Percentiles rank a stretch among this genome's conserved stretches.
phyloP scores from a whole-genome alignment of 441 rosid species.

The Populus trichocarpa region DNA sequence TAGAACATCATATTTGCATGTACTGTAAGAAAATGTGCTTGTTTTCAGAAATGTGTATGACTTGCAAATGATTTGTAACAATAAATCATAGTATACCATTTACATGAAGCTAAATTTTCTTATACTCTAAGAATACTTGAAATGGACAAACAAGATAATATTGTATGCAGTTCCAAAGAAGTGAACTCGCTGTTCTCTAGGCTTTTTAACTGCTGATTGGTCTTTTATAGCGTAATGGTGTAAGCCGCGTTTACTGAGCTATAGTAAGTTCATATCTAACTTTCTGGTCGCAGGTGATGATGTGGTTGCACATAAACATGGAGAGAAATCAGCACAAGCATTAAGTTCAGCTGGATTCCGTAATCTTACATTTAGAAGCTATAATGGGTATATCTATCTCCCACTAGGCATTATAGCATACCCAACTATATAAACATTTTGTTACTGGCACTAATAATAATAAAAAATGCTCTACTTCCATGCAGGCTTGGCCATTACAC shows the following conservation, averaged over 20 bases:
- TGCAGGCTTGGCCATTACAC: slow-evolving; percentile 68
- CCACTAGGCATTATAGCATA: neutral
- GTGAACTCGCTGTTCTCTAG: neutral
- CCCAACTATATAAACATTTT: neutral
- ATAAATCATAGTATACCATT: neutral
- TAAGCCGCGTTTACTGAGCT: neutral
- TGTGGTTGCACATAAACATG: slow-evolving; percentile 52
- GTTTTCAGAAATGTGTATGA: neutral
- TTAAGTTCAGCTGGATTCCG: slow-evolving; percentile 46
- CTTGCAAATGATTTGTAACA: neutral
- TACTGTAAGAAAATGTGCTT: neutral
- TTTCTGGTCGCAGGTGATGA: slow-evolving; percentile 47
- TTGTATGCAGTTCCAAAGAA: neutral
- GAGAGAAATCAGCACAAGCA: slow-evolving; percentile 54
- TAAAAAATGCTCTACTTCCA: slow-evolving; percentile 1
- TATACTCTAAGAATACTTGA: too few species aligned
- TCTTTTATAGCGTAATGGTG: neutral
- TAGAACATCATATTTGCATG: neutral
- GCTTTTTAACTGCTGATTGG: neutral
- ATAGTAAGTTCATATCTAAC: neutral
- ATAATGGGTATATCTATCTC: slow-evolving; percentile 32
- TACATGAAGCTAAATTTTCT: neutral
- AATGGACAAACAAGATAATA: neutral
- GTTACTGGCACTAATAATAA: neutral
- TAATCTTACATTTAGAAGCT: slow-evolving; percentile 34